phyloP scores from a whole-genome alignment of 371 early-diverging fungal genomes.

The Rhizopus delemar region DNA sequence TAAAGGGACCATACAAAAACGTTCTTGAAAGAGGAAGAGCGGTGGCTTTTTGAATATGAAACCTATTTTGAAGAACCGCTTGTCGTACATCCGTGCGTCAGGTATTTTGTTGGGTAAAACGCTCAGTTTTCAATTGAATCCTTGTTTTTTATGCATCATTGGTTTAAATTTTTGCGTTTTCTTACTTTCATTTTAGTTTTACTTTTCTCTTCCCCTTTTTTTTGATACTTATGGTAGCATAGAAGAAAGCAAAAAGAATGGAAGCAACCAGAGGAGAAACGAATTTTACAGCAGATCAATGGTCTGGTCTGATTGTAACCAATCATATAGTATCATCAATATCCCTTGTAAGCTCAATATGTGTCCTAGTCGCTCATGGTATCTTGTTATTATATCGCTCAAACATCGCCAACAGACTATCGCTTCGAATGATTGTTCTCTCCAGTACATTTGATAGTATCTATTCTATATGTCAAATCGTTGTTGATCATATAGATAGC shows the following conservation, averaged over 20 bases:
- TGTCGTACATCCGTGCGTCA: not conserved
- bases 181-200: constrained; percentile 3
- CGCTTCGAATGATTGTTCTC: constrained; percentile 37
- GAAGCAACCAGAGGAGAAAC: not conserved
- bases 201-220: not conserved
- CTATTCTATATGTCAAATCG: constrained; percentile 22
- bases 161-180: constrained; percentile 1
- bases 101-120: constrained; percentile 1
- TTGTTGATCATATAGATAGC: constrained; percentile 11
- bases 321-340: constrained; percentile 12
- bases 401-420: constrained; percentile 31
- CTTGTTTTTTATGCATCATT: not conserved
- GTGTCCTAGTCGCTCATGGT: constrained; percentile 22
- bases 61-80: not conserved
- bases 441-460: constrained; percentile 25
- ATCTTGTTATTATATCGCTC: constrained; percentile 28
- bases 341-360: constrained; percentile 19
- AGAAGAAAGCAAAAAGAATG: not conserved
- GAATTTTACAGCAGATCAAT: constrained; percentile 10
- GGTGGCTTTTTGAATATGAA: constrained; percentile 9
- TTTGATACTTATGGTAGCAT: not conserved
- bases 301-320: constrained; percentile 5
- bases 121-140: not conserved
- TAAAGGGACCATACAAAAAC: constrained; percentile 24
- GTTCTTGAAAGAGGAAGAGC: not conserved